Evolutionary conservation across 345 rosid genomes (phyloP).

Genomic region (Euphorbia pulcherrima): DNA sequence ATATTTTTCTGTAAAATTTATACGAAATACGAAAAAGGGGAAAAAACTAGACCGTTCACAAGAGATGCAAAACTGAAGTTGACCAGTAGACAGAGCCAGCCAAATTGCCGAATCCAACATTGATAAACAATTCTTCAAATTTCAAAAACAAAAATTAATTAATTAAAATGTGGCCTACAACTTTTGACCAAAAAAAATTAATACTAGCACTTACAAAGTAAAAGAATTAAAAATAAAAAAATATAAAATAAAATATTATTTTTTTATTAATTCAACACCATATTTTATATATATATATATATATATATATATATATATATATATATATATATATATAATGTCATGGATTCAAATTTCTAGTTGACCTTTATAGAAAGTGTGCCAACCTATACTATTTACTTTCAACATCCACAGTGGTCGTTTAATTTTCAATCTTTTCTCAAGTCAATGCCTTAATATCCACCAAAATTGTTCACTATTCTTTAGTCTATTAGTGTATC

Average conservation of each 20-base stretch:
- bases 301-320: not conserved
- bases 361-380: constrained; percentile 11
- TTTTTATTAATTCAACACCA: no score
- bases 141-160: no score
- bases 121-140: no score
- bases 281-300: no score
- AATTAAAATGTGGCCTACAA: not conserved
- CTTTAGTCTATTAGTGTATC: not conserved
- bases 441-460: constrained; percentile 6
- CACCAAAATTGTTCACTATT: not conserved
- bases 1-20: no score
- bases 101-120: not conserved
- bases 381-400: not conserved
- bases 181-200: no score
- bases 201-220: no score
- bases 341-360: not conserved
- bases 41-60: no score
- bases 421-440: not conserved
- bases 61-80: not conserved
- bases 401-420: not conserved
- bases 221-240: not conserved
- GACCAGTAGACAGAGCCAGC: not conserved
- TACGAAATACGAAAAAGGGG: no score
- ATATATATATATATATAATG: no score
- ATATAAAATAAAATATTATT: no score